Evolutionary conservation across 352 stramenopile species (phyloP).

Genomic region (Pythium dissimile): DNA sequence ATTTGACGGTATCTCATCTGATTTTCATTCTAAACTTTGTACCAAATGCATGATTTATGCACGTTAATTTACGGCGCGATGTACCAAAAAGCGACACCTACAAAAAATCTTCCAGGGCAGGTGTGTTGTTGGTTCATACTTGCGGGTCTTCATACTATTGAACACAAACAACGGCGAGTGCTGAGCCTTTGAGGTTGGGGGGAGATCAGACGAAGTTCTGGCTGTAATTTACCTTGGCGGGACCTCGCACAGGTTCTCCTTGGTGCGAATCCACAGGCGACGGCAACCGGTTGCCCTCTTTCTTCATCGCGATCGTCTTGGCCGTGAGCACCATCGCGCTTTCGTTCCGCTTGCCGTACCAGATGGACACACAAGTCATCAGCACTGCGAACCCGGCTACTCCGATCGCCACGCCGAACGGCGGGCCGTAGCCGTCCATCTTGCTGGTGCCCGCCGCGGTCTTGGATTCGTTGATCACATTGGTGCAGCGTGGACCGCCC

Average conservation of each 20-base stretch:
- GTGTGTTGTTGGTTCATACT: too few species aligned
- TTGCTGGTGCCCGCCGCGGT: neutral
- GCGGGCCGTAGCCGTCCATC: constrained; percentile 11
- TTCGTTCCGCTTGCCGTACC: neutral
- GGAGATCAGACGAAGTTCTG: constrained; percentile 11
- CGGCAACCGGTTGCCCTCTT: neutral
- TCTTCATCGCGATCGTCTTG: neutral
- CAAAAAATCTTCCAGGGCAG: too few species aligned
- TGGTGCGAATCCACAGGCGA: neutral
- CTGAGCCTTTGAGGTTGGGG: too few species aligned
- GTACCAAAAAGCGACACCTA: neutral
- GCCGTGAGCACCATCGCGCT: neutral
- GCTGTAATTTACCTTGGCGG: constrained; percentile 8
- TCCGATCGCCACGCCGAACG: neutral
- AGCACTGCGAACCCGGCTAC: constrained; percentile 1
- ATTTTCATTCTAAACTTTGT: too few species aligned
- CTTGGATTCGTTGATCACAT: constrained; percentile 25
- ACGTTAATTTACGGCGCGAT: neutral
- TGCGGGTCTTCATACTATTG: too few species aligned
- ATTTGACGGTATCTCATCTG: too few species aligned
- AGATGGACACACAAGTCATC: constrained; percentile 3
- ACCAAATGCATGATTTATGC: neutral
- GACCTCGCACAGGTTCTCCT: neutral
- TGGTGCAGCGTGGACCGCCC: constrained; percentile 29
- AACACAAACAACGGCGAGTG: too few species aligned